Evolutionary conservation across 768 basidiomycete genomes (phyloP).

Genomic region (Suillus lakei): DNA sequence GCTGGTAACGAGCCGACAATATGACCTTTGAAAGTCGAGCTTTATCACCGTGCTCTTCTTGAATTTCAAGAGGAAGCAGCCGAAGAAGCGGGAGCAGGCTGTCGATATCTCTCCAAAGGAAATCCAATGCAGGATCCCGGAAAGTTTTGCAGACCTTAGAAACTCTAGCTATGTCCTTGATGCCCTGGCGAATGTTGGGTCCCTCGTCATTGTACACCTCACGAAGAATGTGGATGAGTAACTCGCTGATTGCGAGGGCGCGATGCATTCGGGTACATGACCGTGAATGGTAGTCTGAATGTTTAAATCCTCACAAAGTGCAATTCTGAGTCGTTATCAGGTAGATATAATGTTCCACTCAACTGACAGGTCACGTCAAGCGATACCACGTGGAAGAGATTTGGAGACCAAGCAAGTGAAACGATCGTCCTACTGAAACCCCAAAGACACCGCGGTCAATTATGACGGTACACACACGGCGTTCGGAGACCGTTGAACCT

Average conservation of each 20-base stretch:
- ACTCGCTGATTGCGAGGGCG: conserved; percentile 4
- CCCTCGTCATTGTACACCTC: not conserved
- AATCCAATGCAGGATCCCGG: conserved; percentile 4
- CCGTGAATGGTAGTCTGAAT: too few relatives aligned
- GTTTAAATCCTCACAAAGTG: not conserved
- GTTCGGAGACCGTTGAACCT: too few relatives aligned
- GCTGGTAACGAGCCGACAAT: not conserved
- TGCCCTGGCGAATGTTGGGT: not conserved
- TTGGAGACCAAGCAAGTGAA: too few relatives aligned
- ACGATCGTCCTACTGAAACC: too few relatives aligned
- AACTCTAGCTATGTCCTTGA: conserved; percentile 1
- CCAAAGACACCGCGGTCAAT: too few relatives aligned
- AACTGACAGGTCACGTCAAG: not conserved
- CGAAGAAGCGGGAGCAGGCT: conserved; percentile 1
- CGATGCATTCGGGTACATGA: conserved; percentile 7
- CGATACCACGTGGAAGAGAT: not conserved
- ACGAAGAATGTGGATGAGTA: conserved; percentile 1
- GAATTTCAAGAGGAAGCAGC: not conserved
- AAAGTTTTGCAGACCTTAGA: conserved; percentile 3
- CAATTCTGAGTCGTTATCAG: not conserved
- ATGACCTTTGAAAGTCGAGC: conserved; percentile 3
- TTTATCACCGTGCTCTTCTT: not conserved
- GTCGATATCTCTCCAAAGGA: conserved; percentile 2
- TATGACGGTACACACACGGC: too few relatives aligned
- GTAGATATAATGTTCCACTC: not conserved